phyloP scores from a whole-genome alignment of 495 filamentous ascomycete genomes.

The Aspergillus nanangensis region DNA sequence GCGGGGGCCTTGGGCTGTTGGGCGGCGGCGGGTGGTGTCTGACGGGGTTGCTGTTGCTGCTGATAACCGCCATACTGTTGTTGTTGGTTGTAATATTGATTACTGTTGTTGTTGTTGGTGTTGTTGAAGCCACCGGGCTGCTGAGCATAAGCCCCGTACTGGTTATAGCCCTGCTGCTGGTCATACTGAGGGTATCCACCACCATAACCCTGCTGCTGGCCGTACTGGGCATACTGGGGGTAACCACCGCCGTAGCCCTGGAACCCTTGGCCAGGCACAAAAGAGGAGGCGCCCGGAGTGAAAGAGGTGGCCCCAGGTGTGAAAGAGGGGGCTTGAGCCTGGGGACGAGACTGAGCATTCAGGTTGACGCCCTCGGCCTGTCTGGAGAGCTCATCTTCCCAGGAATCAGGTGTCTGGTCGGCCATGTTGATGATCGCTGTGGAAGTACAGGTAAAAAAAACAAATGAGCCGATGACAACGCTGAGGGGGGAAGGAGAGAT shows the following conservation, averaged over 20 bases:
- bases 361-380: slow-evolving; percentile 82
- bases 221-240: slow-evolving; percentile 43
- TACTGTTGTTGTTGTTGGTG: too few relatives aligned
- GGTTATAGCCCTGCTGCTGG: slow-evolving; percentile 56
- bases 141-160: slow-evolving; percentile 44
- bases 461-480: slow-evolving; percentile 10
- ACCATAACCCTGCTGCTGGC: slow-evolving; percentile 39
- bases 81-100: slow-evolving; percentile 26
- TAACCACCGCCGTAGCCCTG: slow-evolving; percentile 46
- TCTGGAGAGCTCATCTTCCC: slow-evolving; percentile 90
- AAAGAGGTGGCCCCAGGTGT: slow-evolving; percentile 63
- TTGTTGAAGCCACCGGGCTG: slow-evolving; percentile 33
- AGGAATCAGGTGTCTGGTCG: slow-evolving; percentile 72
- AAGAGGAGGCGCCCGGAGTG: slow-evolving; percentile 70
- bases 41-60: slow-evolving; percentile 43
- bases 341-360: slow-evolving; percentile 73
- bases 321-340: slow-evolving; percentile 50
- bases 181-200: slow-evolving; percentile 59
- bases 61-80: slow-evolving; percentile 35
- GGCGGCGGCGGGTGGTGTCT: slow-evolving; percentile 46
- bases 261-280: slow-evolving; percentile 71
- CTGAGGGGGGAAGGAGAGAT: slow-evolving; percentile 6
- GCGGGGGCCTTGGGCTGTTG: slow-evolving; percentile 27
- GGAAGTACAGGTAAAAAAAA: slow-evolving; percentile 21
- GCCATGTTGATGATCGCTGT: slow-evolving; percentile 59